These are phyloP conservation scores for Bretschneidera sinensis DNA, from an alignment of 345 rosid genomes.

Conservation along the genomic window DNA sequence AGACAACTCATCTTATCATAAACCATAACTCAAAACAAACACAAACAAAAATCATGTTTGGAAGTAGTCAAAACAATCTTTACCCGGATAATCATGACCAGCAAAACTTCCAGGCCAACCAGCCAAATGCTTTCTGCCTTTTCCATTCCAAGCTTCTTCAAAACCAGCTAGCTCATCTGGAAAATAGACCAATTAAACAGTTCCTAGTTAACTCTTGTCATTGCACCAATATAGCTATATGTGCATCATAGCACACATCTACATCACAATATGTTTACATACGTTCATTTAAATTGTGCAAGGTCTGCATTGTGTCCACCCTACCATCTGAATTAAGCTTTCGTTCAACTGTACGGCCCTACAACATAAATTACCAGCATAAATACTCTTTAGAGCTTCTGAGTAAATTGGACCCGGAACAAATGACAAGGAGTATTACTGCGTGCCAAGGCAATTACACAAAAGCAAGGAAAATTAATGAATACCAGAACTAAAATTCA, in stretches of 20 bases:
- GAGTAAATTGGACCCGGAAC: too few species aligned
- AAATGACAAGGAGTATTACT: too few species aligned
- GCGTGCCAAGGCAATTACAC: neutral
- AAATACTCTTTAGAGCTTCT: too few species aligned
- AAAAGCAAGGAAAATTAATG: neutral
- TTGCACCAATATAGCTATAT: neutral
- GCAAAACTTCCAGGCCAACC: constrained; percentile 50
- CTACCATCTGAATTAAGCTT: constrained; percentile 73
- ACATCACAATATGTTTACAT: neutral
- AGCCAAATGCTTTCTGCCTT: constrained; percentile 54
- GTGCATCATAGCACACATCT: neutral
- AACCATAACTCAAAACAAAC: too few species aligned
- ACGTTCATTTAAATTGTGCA: constrained; percentile 88
- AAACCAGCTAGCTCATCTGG: constrained; percentile 63
- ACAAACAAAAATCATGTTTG: too few species aligned
- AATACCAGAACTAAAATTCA: neutral
- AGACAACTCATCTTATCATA: too few species aligned
- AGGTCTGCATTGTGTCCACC: constrained; percentile 63
- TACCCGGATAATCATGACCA: constrained; percentile 10
- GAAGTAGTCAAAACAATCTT: too few species aligned
- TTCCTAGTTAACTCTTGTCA: neutral
- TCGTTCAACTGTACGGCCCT: constrained; percentile 77
- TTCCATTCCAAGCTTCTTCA: constrained; percentile 73
- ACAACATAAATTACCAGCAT: constrained; percentile 4
- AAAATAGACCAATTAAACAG: constrained; percentile 5